Conservation (phyloP, 2,329 filamentous ascomycete genomes). For the Lasiodiplodia sp. region DNA sequence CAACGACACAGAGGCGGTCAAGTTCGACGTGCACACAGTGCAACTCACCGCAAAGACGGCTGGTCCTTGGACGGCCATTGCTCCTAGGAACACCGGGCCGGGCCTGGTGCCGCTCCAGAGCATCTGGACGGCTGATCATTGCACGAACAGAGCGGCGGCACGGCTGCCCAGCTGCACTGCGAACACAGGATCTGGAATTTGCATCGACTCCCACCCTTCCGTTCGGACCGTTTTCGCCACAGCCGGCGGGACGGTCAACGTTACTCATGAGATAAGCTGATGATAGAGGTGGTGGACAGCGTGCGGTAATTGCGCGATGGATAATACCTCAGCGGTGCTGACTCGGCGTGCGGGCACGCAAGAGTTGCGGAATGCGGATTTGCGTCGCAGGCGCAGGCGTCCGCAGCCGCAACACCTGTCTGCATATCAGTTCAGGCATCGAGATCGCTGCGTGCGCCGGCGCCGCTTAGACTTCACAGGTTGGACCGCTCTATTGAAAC, state of each 20-base stretch:
- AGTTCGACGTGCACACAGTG: conserved; percentile 26
- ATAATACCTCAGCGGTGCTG: conserved; percentile 25
- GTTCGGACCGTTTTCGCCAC: conserved; percentile 30
- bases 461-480: conserved; percentile 9
- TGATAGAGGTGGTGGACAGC: conserved; percentile 26
- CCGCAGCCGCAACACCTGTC: background rate
- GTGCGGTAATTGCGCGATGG: conserved; percentile 20
- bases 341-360: conserved; percentile 18
- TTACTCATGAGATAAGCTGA: conserved; percentile 28
- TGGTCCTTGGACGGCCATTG: conserved; percentile 24
- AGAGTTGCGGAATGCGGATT: conserved; percentile 5
- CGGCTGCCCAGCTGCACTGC: conserved; percentile 25
- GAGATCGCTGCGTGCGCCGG: background rate
- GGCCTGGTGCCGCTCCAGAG: conserved; percentile 29
- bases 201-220: conserved; percentile 23
- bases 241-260: conserved; percentile 28
- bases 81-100: conserved; percentile 30
- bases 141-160: conserved; percentile 28
- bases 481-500: conserved; percentile 18
- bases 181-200: conserved; percentile 29
- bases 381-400: background rate
- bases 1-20: conserved; percentile 23
- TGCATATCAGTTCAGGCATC: conserved; percentile 5
- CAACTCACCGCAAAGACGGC: conserved; percentile 22
- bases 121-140: conserved; percentile 30